Percentiles rank a stretch among this genome's conserved stretches.
Conservation (phyloP, 2,329 filamentous ascomycete species). For the Chaetomiaceae sp. region DNA sequence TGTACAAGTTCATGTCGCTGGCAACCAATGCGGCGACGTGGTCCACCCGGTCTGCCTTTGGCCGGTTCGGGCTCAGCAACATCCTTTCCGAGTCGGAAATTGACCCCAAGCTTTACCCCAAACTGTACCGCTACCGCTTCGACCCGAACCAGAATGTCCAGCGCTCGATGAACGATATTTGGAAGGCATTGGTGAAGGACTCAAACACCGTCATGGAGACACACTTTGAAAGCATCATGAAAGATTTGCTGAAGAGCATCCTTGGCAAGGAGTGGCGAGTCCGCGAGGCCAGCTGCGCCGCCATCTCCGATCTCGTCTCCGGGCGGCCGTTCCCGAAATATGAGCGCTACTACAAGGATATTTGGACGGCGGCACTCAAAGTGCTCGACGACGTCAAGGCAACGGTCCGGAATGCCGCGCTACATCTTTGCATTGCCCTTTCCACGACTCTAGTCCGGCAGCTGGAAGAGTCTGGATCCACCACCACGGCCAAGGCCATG, state of each 20-base stretch:
- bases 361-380: constrained; percentile 82
- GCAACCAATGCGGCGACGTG: constrained; percentile 94
- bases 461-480: constrained; percentile 70
- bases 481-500: constrained; percentile 70
- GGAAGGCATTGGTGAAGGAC: constrained; percentile 93
- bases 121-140: constrained; percentile 89
- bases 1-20: constrained; percentile 98
- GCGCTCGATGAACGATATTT: constrained; percentile 95
- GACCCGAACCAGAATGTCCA: constrained; percentile 93
- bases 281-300: constrained; percentile 85
- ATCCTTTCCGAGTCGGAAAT: constrained; percentile 84
- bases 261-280: constrained; percentile 90
- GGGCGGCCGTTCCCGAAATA: constrained; percentile 73
- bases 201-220: constrained; percentile 68
- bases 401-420: constrained; percentile 75
- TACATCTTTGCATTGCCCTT: constrained; percentile 75
- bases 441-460: constrained; percentile 82
- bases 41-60: constrained; percentile 95
- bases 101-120: constrained; percentile 92
- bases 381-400: constrained; percentile 96
- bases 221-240: constrained; percentile 85
- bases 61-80: constrained; percentile 84
- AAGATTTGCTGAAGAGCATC: constrained; percentile 80
- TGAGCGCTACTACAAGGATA: constrained; percentile 75
- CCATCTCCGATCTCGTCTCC: constrained; percentile 81